phyloP scores from a whole-genome alignment of 1,139 yeast species.

The Hansenula sp. region DNA sequence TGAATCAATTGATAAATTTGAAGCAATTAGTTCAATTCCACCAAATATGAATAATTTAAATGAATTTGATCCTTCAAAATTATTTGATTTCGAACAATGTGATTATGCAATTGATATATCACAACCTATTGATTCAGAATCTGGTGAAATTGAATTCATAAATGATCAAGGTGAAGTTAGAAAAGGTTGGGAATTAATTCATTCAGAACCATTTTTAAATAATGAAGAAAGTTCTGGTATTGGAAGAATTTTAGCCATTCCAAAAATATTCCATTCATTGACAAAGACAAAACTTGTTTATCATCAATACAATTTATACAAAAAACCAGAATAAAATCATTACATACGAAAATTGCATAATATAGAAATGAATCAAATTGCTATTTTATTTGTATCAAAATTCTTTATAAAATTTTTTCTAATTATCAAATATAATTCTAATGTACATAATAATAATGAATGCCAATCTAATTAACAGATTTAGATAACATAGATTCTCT shows the following conservation, averaged over 20 bases:
- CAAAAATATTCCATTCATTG: conserved; percentile 25
- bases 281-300: conserved; percentile 33
- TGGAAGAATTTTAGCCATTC: conserved; percentile 44
- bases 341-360: too few species aligned
- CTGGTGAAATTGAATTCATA: conserved; percentile 28
- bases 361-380: too few species aligned
- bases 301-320: conserved; percentile 41
- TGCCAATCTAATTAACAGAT: conserved; percentile 5
- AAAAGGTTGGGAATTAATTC: conserved; percentile 38
- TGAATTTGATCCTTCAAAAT: conserved; percentile 48
- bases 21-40: conserved; percentile 42
- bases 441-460: neutral
- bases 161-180: conserved; percentile 7
- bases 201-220: conserved; percentile 42
- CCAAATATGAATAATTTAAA: conserved; percentile 71
- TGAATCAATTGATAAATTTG: conserved; percentile 21
- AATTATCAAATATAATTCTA: too few species aligned
- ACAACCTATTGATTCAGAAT: conserved; percentile 28
- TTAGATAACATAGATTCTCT: conserved; percentile 73
- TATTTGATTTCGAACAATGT: conserved; percentile 42
- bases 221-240: conserved; percentile 43
- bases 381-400: neutral
- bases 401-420: neutral
- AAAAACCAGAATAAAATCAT: too few species aligned
- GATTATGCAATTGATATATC: conserved; percentile 57